Base-by-base conservation (phyloP, 2,329 filamentous ascomycete species). In the Metarhizium robertsii region DNA sequence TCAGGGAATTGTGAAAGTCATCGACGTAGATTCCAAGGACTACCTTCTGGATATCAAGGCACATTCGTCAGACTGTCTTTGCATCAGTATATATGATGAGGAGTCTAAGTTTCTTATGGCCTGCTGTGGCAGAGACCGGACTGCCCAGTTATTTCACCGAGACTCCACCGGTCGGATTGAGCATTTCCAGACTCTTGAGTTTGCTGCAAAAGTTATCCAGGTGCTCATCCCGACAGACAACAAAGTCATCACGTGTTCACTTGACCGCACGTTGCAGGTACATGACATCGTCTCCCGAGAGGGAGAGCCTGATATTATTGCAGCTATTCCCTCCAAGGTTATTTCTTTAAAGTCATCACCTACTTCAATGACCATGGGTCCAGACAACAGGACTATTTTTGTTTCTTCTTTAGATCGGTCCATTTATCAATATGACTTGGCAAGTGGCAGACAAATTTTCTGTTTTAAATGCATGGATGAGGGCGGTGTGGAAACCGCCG, bases 151-250 rank as follows among this genome's bases (percentile, higher is more conserved):
- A n/a, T 97, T 96, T 67, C 78, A 82, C 58, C 76, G 78, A 30
- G 76, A 77, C 29, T 72, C 73, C 1, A 75, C 71, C 13, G 79
- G 83, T 2, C 72, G 71, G 2, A 87, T 95, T 69, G 81, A 88
- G 56, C 81, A 96, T 56, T 81, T 96, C 53, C 94, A 99, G 69
- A 99, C 94, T 0, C 81, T 97, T 55, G 92, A 99, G 62, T 95
- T 97, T 69, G 85, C 91, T 34, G 90, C 91, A 25, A 88, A 89
- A 60, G 92, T 99, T 18, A 86, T 81, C 54, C 85, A 86, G 65
- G 78, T 78, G 32, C 73, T 96, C 32, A 77, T 92, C 8, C 90
- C 95, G 56, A 82, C 87, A 2, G 80, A 86, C 46, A 81, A 90
- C 67, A 85, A 79, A 59, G 73, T 97, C 48, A 78, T 97, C 20